Evolutionary conservation across 1,284 basidiomycete species (phyloP).

Genomic region (Fomitopsis schrenkii): DNA sequence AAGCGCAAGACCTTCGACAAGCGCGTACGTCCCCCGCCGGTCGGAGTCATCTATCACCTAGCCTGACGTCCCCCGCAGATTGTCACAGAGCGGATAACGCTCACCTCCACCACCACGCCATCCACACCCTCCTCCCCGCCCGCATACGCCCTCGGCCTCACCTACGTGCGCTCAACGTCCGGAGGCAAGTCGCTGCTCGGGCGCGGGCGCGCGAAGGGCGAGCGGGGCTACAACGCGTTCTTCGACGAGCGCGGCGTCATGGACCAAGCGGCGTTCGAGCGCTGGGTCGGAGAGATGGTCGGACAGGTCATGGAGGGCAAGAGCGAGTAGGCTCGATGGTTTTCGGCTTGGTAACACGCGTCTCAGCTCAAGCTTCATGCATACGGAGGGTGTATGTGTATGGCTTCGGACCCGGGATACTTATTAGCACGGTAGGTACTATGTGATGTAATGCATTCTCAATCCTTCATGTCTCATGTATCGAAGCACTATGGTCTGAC

Average conservation of each 20-base stretch:
- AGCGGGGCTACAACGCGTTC: conserved; percentile 58
- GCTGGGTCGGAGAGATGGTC: conserved; percentile 68
- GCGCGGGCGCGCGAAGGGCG: conserved; percentile 51
- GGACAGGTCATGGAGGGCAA: conserved; percentile 31
- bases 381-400: not conserved
- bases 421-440: conserved; percentile 1
- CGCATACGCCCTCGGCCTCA: conserved; percentile 57
- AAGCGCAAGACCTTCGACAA: conserved; percentile 83
- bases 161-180: conserved; percentile 71
- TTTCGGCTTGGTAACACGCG: not conserved
- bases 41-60: not conserved
- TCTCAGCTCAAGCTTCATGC: not conserved
- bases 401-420: not conserved
- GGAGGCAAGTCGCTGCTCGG: conserved; percentile 74
- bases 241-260: conserved; percentile 70
- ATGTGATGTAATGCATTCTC: not conserved
- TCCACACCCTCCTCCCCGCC: conserved; percentile 43
- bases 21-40: conserved; percentile 43
- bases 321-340: not conserved
- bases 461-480: not conserved
- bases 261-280: conserved; percentile 66
- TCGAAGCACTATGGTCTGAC: not conserved
- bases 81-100: conserved; percentile 75
- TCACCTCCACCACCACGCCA: conserved; percentile 61
- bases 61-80: conserved; percentile 45